Conservation (phyloP, 1,139 yeast species). For the Pichia inconspicua region DNA sequence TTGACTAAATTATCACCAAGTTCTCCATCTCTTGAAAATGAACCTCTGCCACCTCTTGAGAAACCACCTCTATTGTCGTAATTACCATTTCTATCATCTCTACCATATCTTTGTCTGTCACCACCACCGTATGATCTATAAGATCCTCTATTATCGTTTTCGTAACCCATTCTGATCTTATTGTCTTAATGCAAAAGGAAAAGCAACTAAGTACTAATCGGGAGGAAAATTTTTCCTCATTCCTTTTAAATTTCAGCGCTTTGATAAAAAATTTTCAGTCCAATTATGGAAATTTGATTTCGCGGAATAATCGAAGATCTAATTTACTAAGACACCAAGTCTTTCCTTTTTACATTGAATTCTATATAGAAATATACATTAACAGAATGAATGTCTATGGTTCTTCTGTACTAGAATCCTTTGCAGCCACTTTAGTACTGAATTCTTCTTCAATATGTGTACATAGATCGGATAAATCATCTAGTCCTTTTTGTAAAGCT, state of each 20-base stretch:
- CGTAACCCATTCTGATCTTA: constrained; percentile 29
- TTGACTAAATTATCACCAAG: constrained; percentile 54
- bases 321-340: too few species aligned
- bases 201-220: constrained; percentile 2
- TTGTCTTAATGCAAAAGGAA: not conserved
- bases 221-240: constrained; percentile 2
- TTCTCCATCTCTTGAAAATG: constrained; percentile 36
- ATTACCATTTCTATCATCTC: constrained; percentile 31
- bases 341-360: too few species aligned
- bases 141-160: constrained; percentile 27
- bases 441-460: constrained; percentile 74
- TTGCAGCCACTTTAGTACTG: constrained; percentile 51
- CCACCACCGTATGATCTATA: constrained; percentile 31
- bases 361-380: too few species aligned
- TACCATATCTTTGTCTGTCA: constrained; percentile 33
- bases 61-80: constrained; percentile 13
- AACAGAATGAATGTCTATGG: constrained; percentile 27
- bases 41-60: constrained; percentile 18
- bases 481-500: constrained; percentile 87
- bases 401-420: constrained; percentile 42
- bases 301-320: too few species aligned
- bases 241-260: not conserved
- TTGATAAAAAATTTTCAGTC: too few species aligned
- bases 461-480: constrained; percentile 77
- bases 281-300: too few species aligned